Percentiles rank a stretch among this genome's conserved stretches.
Conservation (phyloP, 495 filamentous ascomycete genomes). For the Penicillium maclennaniae region DNA sequence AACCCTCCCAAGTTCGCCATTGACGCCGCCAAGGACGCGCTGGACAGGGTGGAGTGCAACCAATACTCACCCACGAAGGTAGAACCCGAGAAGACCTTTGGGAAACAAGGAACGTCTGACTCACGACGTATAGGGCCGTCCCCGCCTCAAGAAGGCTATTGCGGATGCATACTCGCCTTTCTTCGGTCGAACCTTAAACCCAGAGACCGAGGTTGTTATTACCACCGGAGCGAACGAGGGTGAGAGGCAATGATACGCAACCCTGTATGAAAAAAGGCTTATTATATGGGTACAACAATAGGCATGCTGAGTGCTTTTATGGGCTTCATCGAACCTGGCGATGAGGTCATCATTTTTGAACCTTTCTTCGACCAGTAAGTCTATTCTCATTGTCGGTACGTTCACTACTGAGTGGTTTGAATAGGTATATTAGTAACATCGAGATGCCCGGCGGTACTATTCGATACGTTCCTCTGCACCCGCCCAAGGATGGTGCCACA, state of each 20-base stretch:
- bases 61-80: slow-evolving; percentile 95
- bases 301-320: slow-evolving; percentile 92
- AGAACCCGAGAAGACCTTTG: slow-evolving; percentile 2
- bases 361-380: slow-evolving; percentile 95
- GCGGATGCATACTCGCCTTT: slow-evolving; percentile 83
- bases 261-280: background rate
- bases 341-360: slow-evolving; percentile 97
- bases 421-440: slow-evolving; percentile 89
- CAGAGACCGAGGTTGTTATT: slow-evolving; percentile 87
- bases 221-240: slow-evolving; percentile 97
- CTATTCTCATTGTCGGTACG: slow-evolving; percentile 16
- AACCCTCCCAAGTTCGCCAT: slow-evolving; percentile 91
- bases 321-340: slow-evolving; percentile 89
- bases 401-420: background rate
- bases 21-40: slow-evolving; percentile 81
- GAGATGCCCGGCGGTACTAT: slow-evolving; percentile 95
- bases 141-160: slow-evolving; percentile 84
- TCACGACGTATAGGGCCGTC: slow-evolving; percentile 58
- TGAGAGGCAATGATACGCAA: slow-evolving; percentile 13
- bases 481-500: slow-evolving; percentile 76
- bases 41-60: slow-evolving; percentile 95
- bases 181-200: slow-evolving; percentile 75
- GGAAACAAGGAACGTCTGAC: background rate
- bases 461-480: slow-evolving; percentile 88
- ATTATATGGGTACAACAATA: background rate